Base-by-base conservation (phyloP, 1,284 basidiomycete species). In the Dichomitus squalens region DNA sequence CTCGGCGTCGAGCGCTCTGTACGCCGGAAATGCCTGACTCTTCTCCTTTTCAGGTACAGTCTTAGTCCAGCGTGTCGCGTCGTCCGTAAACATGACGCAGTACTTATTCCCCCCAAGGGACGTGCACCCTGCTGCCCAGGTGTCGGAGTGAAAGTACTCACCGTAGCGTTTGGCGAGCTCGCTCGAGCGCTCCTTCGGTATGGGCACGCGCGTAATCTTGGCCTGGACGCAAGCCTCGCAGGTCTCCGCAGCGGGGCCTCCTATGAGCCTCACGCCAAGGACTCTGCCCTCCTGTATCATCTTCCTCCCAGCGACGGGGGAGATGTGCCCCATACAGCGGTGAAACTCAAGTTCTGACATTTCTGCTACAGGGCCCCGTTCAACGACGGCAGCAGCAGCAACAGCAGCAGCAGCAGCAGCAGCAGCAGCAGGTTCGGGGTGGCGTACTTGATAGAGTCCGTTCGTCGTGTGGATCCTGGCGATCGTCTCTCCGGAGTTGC, bases 221-320 rank as follows among this genome's bases (percentile, higher is more conserved):
- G 70, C 76, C 23, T 72, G 62, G 0, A 68, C 59, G 52, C 77
- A 79, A 0, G 68, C 54, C 4, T 69, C 63, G 43, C 77, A 80
- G 49, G 66, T 61, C 1, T 56, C 66, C 29, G 55, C 57, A 41
- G 35, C 52, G 1, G 46, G 39, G 25, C 48, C 33, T 49, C 72
- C 65, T 23, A 20, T 54, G 8, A 77, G 61, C 6, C 69, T 59
- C 2, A 77, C 59, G 1, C 75, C 72, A 1, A 53, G 62, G 7
- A 76, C 59, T 16, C 66, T 49, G 0, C 68, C 69, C 3, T 66
- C 57, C n/a, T 65, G 58, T 0, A 77, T 60, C 61, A 73, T 68
- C 2, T 60, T 49, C 16, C 53, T 27, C 7, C 70, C 51, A 21
- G 66, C 58, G 0, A 64, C 53, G 23, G 68, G 66, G 25, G 68